Percentiles rank a stretch among this genome's conserved stretches.
Conservation (phyloP, 2,329 filamentous ascomycete species). For the Ciborinia camelliae region DNA sequence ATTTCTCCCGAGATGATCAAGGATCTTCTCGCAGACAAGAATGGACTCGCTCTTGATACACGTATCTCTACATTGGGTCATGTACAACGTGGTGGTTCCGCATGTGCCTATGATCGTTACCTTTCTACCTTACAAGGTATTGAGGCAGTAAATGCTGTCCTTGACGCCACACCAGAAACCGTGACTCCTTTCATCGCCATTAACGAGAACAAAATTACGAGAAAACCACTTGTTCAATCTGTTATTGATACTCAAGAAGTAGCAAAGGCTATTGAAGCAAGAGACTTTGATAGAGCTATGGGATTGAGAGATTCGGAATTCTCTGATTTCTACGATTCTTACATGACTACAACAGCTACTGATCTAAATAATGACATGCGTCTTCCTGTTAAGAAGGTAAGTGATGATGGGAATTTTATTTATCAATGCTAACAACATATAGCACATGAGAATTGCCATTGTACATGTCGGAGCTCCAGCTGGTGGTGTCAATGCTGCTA, state of each 20-base stretch:
- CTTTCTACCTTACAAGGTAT: constrained; percentile 90
- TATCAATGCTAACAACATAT: constrained; percentile 34
- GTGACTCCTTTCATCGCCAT: constrained; percentile 95
- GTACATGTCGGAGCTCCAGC: constrained; percentile 96
- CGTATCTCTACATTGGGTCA: constrained; percentile 93
- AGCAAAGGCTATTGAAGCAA: constrained; percentile 73
- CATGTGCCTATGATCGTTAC: constrained; percentile 92
- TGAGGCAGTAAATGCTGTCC: constrained; percentile 86
- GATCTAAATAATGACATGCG: constrained; percentile 63
- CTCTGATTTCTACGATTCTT: constrained; percentile 84
- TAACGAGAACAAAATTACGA: constrained; percentile 94
- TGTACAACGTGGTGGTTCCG: constrained; percentile 91
- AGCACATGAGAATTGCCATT: constrained; percentile 91
- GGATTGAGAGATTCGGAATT: constrained; percentile 87
- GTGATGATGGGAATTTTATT: constrained; percentile 31
- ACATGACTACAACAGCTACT: constrained; percentile 84
- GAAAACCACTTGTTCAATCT: constrained; percentile 84
- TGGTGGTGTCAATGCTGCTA: constrained; percentile 97
- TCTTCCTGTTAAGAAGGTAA: constrained; percentile 67
- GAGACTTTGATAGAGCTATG: constrained; percentile 88
- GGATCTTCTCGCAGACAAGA: constrained; percentile 74
- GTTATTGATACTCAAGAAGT: constrained; percentile 84
- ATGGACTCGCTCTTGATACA: constrained; percentile 80
- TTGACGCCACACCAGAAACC: constrained; percentile 83
- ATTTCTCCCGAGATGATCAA: constrained; percentile 81